Base-by-base conservation (phyloP, 1,284 basidiomycete genomes). In the Apiotrichum gamsii region DNA sequence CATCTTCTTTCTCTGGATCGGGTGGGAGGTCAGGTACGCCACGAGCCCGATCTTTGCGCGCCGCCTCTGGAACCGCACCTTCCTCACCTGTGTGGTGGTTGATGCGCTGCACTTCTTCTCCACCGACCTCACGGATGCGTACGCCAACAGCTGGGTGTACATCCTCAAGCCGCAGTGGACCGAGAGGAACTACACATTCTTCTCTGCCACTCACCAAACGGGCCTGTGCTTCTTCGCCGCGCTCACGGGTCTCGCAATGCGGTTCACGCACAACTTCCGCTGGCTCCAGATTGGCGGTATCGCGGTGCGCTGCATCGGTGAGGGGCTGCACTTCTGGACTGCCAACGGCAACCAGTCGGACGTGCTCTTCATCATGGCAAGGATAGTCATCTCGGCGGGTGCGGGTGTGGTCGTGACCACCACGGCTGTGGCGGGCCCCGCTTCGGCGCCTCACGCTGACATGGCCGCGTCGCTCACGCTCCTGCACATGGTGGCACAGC, bases 11-110 rank as follows among this genome's bases (percentile, higher is more conserved):
- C 40, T 65, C 24, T 71, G 73, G 54, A 57, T 75, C 42, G 49
- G 61, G 18, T 76, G 71, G 63, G 77, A 78, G 61, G 62, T 67
- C 48, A 68, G 66, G 39, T 55, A 65, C 20, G 74, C 77, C 5
- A 34, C 49, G 13, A 66, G 67, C 53, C 73, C 73, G 5, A 60
- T 75, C 52, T 67, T 72, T 62, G 71, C 70, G 11, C 55, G 57
- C 18, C 64, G 74, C 28, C 62, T 76, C 43, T 58, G 72, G 49
- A 76, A 76, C 64, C 57, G 64, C 45, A 69, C 66, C 23, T 68
- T 68, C 45, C 56, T 67, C 28, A 56, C 53, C 25, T 28, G 25
- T 11, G 25, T 64, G 29, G 42, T 54, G 30, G 61, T 70, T 52
- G 59, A 70, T 52, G 54, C 67, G 33, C 54, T 69, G 32, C 62